Evolutionary conservation across 2,329 filamentous ascomycete genomes (phyloP), one percentile per base, ranked within the genome.

Genomic region (Alternaria brassicicola): DNA sequence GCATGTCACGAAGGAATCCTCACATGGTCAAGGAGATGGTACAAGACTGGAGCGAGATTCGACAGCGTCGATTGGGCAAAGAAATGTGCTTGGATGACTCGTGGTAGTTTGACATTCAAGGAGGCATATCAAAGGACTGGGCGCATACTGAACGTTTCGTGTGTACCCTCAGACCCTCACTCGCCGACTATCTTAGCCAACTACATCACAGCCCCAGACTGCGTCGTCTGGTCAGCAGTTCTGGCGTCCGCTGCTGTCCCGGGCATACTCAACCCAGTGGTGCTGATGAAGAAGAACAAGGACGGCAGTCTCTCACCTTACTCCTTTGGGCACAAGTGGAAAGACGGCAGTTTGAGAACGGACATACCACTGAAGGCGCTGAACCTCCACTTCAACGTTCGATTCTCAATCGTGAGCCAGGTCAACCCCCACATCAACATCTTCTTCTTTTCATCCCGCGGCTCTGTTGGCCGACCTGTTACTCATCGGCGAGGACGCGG

Each of bases 291-390:
- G 83, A 97, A 96, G 80, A 90, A 85, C 52, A 83, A 84, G 17
- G 86, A 93, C 59, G 93, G 93, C 1, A 88, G 83, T 2, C 82
- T 99, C 4, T 87, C 88, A 0, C 95, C 95, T 0, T 99, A 97
- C 78, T 96, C 92, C 0, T 99, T 99, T 73, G 95, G 95, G 0
- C 93, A 98, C 82, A 98, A 98, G 79, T 99, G 95, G 95, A 99
- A 99, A 78, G 95, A 99, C 75, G 95, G 95, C 52, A 95, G 90
- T 67, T 80, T 99, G 53, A 86, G 95, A 35, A 99, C 95, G 1
- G 95, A 99, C 72, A 97, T 99, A 26, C 95, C 95, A 0, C 87
- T 99, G 71, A 95, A 94, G 78, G 90, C 93, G 2, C 84, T 99
- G 50, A 98, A 99, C 76, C 84, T 97, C 1, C 92, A 98, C 74